Base-by-base conservation (phyloP, 306 rosid genomes). In the Pueraria montana region DNA sequence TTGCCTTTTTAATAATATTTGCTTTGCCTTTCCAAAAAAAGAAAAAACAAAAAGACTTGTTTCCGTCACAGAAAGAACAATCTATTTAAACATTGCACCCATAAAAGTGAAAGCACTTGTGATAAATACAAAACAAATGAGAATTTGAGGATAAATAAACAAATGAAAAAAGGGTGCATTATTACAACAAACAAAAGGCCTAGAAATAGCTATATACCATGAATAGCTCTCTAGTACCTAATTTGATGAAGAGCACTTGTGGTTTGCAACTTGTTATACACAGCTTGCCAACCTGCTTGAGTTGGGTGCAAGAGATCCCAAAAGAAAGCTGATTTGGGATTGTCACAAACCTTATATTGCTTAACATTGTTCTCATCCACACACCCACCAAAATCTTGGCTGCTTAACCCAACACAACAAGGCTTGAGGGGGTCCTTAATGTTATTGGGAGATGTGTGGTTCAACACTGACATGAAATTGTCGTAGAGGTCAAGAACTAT, bases 271-370 rank as follows among this genome's bases (percentile, higher is more conserved):
- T 81, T 66, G 4, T 30, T 42, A 80, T 80, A 90, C 13, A 94
- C 92, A 67, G 92, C 95, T 11, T 52, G 36, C 98, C 98, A 94
- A 2, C 98, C 97, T 23, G 87, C 88, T 56, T 94, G 93, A 11
- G 98, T 83, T 1, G 98, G 98, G 52, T 92, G 98, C 52, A 78
- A 85, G 6, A 8, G 0, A 87, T 94, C 98, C 98, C 92, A 94
- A 62, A 92, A 94, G 90, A 94, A 94, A 40, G 91, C 12, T 2
- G 90, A 71, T 43, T 76, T 18, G 0, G 97, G 95, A 62, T 84
- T 17, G 0, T 88, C 87, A 73, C 98, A 94, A 46, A 94, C 62
- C 9, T 26, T 81, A 30, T 88, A 94, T 78, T 88, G 89, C 85
- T 84, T 90, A 32, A 43, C 84, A 1, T 88, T 90, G 30, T 67